Evolutionary conservation across 306 rosid species (phyloP), one percentile per base, ranked within the genome.

Genomic region (Fragaria nilgerrensis): DNA sequence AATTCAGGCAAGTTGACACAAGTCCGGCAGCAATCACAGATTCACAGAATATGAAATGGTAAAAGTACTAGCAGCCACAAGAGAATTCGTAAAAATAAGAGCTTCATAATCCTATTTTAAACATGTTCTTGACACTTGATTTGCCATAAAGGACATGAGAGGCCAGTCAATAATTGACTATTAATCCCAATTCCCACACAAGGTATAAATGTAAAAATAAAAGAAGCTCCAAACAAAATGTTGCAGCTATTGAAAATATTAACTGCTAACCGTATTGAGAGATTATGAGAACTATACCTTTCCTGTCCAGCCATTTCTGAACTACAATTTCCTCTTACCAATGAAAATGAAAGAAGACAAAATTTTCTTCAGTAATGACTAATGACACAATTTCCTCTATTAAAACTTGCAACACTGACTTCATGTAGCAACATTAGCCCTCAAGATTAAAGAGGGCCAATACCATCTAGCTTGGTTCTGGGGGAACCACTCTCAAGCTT

Each of bases 401-500:
- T 34, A 73, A 16, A 73, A 20, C 48, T 53, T 17, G 48, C 48
- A 72, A 53, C 36, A 10, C n/a, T 59, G 44, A 41, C 34, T 44
- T 62, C 32, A 19, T 27, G 70, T 6, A 29, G 70, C 56, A 5
- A 27, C 70, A 62, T 75, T 43, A 44, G 45, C 70, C 78, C 34
- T 45, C 61, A 27, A 16, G 68, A 58, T 58, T 58, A 23, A 56
- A 25, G 59, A 74, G 13, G 23, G 32, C 20, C 7, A 45, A 34
- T 4, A 25, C 22, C 44, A 36, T 10, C 55, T 48, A 95, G 77
- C 88, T 89, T 56, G 96, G 96, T 80, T 91, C 97, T 17, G 99
- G 99, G 23, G 98, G 99, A 67, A 92, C 88, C 68, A 86, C 82
- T 82, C 86, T 91, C 88, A 96, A 80, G 73, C 92, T 77, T 85